These are phyloP conservation scores for Fonsecaea erecta DNA, from an alignment of 2,329 filamentous ascomycete species.

Conservation along the genomic window DNA sequence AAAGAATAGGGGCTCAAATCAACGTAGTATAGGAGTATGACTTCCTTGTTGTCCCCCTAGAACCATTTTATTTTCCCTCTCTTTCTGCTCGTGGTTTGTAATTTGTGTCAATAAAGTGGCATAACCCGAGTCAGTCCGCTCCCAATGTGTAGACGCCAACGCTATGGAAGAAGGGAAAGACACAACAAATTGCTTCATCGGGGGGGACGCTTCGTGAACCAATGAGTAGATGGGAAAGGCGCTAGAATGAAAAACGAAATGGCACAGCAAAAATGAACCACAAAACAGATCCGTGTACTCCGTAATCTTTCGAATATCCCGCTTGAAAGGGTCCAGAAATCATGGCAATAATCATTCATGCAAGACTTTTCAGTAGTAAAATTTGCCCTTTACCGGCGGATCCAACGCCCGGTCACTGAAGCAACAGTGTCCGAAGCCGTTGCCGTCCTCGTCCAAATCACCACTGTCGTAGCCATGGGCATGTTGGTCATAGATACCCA, in stretches of 20 bases:
- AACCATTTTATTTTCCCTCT: too few species aligned
- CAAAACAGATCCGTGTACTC: not conserved
- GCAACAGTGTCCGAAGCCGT: conserved; percentile 36
- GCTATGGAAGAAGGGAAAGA: not conserved
- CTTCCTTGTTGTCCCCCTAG: too few species aligned
- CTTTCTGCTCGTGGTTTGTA: too few species aligned
- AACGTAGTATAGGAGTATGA: too few species aligned
- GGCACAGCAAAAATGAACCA: not conserved
- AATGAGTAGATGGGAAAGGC: not conserved
- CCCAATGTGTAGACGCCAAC: not conserved
- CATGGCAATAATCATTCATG: not conserved
- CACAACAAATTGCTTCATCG: not conserved
- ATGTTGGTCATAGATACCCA: conserved; percentile 21
- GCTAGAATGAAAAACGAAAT: too few species aligned
- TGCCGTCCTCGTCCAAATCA: conserved; percentile 20
- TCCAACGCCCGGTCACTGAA: conserved; percentile 36
- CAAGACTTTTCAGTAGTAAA: conserved; percentile 31
- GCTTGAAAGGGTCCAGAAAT: not conserved
- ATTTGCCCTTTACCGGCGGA: conserved; percentile 29
- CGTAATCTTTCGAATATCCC: not conserved
- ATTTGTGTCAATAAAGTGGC: too few species aligned
- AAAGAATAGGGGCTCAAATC: too few species aligned
- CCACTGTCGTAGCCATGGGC: conserved; percentile 19
- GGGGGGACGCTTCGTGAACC: not conserved
- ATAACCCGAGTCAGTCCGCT: not conserved